Percentiles rank a stretch among this genome's conserved stretches.
phyloP scores from a whole-genome alignment of 2,329 filamentous ascomycete species.

The Bipolaris cookei region DNA sequence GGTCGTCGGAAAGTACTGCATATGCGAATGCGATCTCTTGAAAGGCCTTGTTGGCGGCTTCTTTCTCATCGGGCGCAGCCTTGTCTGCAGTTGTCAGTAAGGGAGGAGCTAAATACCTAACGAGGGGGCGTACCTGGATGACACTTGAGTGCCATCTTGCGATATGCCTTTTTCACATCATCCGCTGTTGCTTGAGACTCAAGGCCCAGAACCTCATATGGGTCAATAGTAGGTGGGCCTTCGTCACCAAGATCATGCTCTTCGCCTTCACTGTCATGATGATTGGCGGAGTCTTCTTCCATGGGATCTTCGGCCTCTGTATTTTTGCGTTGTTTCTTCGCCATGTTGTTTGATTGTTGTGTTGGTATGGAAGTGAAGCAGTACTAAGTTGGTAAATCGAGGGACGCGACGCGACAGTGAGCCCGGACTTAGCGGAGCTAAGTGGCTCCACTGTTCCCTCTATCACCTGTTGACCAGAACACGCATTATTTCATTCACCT shows the following conservation, averaged over 20 bases:
- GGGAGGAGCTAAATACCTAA: constrained; percentile 17
- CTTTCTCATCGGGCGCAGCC: constrained; percentile 69
- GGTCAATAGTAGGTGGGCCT: constrained; percentile 70
- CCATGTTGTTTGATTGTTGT: constrained; percentile 12
- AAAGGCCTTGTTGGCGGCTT: constrained; percentile 78
- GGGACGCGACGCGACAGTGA: constrained; percentile 36
- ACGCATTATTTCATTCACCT: constrained; percentile 13
- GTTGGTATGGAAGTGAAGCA: constrained; percentile 12
- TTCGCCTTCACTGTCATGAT: constrained; percentile 55
- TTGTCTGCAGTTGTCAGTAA: constrained; percentile 67
- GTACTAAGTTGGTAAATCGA: constrained; percentile 7
- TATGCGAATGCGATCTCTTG: constrained; percentile 94
- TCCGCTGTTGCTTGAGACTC: constrained; percentile 73
- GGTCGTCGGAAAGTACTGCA: constrained; percentile 84
- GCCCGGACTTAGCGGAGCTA: constrained; percentile 35
- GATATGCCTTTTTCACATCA: constrained; percentile 88
- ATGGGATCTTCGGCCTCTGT: constrained; percentile 11
- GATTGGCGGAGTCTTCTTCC: constrained; percentile 26
- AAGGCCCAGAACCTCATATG: constrained; percentile 80
- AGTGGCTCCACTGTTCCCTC: constrained; percentile 10
- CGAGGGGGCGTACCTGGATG: constrained; percentile 65
- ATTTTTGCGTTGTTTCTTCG: constrained; percentile 15
- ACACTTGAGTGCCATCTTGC: constrained; percentile 84
- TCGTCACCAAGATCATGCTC: constrained; percentile 34
- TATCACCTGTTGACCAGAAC: constrained; percentile 2